Evolutionary conservation across 345 rosid species (phyloP).

Genomic region (Citrus hindsii): DNA sequence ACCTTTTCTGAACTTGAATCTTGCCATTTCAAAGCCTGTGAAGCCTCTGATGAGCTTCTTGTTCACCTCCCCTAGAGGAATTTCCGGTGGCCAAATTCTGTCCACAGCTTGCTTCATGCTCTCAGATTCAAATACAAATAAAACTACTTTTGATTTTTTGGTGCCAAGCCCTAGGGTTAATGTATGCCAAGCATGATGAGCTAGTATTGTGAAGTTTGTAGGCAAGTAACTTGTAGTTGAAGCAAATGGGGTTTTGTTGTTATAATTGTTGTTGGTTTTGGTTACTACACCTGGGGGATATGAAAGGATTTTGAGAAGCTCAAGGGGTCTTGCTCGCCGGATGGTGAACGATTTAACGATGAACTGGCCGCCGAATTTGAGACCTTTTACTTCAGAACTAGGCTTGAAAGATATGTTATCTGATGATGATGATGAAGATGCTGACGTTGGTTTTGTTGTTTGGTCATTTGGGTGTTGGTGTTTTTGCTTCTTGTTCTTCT

Average conservation of each 20-base stretch:
- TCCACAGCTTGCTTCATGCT: slow-evolving; percentile 51
- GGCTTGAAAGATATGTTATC: slow-evolving; percentile 66
- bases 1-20: slow-evolving; percentile 94
- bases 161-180: slow-evolving; percentile 90
- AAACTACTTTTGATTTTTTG: slow-evolving; percentile 68
- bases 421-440: not conserved
- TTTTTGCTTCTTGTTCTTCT: slow-evolving; percentile 66
- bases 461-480: slow-evolving; percentile 62
- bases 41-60: slow-evolving; percentile 71
- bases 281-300: slow-evolving; percentile 40
- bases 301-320: slow-evolving; percentile 76
- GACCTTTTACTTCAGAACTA: slow-evolving; percentile 75
- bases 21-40: slow-evolving; percentile 72
- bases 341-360: slow-evolving; percentile 93
- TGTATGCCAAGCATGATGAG: slow-evolving; percentile 98
- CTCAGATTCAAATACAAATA: slow-evolving; percentile 87
- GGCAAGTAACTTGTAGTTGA: slow-evolving; percentile 84
- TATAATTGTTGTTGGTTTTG: slow-evolving; percentile 15
- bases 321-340: slow-evolving; percentile 71
- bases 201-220: slow-evolving; percentile 88
- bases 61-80: slow-evolving; percentile 84
- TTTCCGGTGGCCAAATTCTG: slow-evolving; percentile 78
- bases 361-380: slow-evolving; percentile 86
- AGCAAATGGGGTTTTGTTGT: slow-evolving; percentile 45
- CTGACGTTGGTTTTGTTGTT: slow-evolving; percentile 46